These are phyloP conservation scores for Camelina hispida DNA, from an alignment of 345 rosid species.

Conservation along the genomic window DNA sequence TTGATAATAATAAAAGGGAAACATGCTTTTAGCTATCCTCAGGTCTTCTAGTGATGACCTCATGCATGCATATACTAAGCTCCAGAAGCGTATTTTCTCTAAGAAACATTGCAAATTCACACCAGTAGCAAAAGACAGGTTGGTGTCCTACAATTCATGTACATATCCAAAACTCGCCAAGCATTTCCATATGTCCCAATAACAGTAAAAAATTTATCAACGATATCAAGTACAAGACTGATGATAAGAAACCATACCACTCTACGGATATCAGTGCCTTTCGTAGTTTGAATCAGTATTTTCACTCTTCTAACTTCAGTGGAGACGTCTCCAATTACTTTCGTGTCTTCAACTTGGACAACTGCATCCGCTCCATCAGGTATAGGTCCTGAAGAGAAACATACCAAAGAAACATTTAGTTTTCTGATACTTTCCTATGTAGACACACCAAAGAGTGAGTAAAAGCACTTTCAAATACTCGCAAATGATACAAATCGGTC, in stretches of 20 bases:
- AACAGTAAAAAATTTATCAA: no score
- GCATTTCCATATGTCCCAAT: conserved; percentile 2
- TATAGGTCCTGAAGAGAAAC: conserved; percentile 67
- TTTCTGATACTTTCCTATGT: neutral
- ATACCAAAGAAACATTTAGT: neutral
- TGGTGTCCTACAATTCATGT: neutral
- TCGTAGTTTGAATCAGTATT: conserved; percentile 65
- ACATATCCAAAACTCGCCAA: conserved; percentile 5
- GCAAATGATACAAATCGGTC: conserved; percentile 5
- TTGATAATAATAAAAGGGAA: neutral
- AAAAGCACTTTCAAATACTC: neutral
- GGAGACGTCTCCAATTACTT: conserved; percentile 48
- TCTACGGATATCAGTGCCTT: conserved; percentile 86
- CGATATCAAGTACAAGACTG: conserved; percentile 12
- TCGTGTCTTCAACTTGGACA: conserved; percentile 94
- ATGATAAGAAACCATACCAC: conserved; percentile 65
- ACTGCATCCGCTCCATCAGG: conserved; percentile 99
- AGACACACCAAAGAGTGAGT: neutral
- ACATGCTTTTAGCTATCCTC: conserved; percentile 15
- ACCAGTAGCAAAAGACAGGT: conserved; percentile 7
- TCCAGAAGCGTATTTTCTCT: neutral
- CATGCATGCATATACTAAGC: neutral
- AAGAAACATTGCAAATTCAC: conserved; percentile 1
- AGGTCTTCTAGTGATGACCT: neutral
- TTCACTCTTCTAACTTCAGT: conserved; percentile 57